Percentiles rank a stretch among this genome's conserved stretches.
phyloP scores from a whole-genome alignment of 2,329 filamentous ascomycete species.

The Aspergillus melleus region DNA sequence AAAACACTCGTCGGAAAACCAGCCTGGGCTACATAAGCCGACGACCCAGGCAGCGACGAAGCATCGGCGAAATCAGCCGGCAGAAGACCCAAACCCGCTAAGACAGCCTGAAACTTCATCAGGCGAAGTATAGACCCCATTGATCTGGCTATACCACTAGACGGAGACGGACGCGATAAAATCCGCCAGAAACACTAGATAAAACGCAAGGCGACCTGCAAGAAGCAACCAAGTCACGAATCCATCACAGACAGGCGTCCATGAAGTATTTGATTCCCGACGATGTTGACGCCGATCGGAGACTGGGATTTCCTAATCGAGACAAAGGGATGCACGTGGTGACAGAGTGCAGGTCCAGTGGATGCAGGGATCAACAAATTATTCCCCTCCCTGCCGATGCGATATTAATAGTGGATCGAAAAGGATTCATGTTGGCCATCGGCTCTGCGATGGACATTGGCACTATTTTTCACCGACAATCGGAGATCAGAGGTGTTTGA shows the following conservation, averaged over 20 bases:
- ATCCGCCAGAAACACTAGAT: not conserved
- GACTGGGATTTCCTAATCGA: not conserved
- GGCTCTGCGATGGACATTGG: not conserved
- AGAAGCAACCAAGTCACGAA: not conserved
- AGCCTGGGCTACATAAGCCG: slow-evolving; percentile 34
- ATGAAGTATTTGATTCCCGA: not conserved
- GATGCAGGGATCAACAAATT: not conserved
- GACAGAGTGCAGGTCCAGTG: not conserved
- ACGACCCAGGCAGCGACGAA: slow-evolving; percentile 22
- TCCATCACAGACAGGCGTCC: too few relatives aligned
- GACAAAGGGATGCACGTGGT: not conserved
- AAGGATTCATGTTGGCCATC: not conserved
- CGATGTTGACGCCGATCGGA: not conserved
- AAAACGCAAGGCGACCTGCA: not conserved
- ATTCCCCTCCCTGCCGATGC: not conserved
- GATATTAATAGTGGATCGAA: not conserved
- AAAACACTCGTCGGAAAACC: slow-evolving; percentile 55
- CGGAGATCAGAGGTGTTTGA: not conserved
- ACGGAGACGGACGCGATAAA: not conserved
- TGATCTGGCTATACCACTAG: not conserved
- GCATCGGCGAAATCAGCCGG: slow-evolving; percentile 3
- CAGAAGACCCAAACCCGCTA: slow-evolving; percentile 9
- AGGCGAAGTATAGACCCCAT: not conserved
- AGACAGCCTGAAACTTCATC: slow-evolving; percentile 10
- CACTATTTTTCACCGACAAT: not conserved